Percentiles rank a stretch among this genome's conserved stretches.
Evolutionary conservation across 805 yeast species (phyloP).

Genomic region (Yarrowia bubula): DNA sequence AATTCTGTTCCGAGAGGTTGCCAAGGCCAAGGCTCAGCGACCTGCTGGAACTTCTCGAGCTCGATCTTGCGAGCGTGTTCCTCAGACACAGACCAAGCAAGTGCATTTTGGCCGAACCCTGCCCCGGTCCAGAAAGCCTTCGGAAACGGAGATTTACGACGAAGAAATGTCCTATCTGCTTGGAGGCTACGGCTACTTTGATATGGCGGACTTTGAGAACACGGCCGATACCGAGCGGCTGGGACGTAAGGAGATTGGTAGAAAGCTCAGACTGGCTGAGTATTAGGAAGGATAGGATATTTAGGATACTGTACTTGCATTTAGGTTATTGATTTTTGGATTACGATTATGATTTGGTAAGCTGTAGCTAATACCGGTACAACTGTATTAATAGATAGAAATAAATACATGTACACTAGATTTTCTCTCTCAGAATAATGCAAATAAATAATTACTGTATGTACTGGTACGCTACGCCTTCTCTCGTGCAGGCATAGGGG

Average conservation of each 20-base stretch:
- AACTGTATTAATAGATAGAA: too few relatives aligned
- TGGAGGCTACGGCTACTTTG: slow-evolving; percentile 89
- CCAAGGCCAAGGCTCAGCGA: slow-evolving; percentile 27
- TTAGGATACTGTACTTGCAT: not conserved
- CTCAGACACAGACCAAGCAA: not conserved
- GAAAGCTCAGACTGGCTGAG: slow-evolving; percentile 62
- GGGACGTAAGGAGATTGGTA: slow-evolving; percentile 57
- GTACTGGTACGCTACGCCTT: not conserved
- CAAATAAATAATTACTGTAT: slow-evolving; percentile 2
- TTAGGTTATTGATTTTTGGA: not conserved
- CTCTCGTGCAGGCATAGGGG: not conserved
- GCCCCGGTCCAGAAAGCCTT: slow-evolving; percentile 7
- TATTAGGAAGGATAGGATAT: slow-evolving; percentile 41
- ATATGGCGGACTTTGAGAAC: slow-evolving; percentile 66
- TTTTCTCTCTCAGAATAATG: not conserved
- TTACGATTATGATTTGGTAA: too few relatives aligned
- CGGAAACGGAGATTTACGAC: slow-evolving; percentile 29
- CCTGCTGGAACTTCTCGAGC: slow-evolving; percentile 31
- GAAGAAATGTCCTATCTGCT: slow-evolving; percentile 45
- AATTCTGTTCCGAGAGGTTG: slow-evolving; percentile 42
- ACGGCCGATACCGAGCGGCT: slow-evolving; percentile 43
- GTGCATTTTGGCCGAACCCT: slow-evolving; percentile 25
- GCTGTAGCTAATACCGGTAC: too few relatives aligned
- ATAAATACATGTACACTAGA: too few relatives aligned
- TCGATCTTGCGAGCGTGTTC: slow-evolving; percentile 31